Base-by-base conservation (phyloP, 306 rosid genomes). In the Sophora flavescens region DNA sequence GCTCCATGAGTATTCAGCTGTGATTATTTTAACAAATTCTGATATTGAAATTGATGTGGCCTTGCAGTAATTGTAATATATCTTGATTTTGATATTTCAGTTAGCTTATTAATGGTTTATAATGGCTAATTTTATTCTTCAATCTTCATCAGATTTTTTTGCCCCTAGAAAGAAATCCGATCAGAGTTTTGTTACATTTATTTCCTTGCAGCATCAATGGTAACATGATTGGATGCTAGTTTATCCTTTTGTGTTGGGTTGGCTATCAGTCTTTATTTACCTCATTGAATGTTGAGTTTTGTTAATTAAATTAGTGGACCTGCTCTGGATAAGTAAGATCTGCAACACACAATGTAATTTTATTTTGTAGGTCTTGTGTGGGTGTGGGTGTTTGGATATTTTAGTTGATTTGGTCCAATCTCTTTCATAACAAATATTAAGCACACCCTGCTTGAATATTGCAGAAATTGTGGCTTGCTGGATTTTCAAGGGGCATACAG, bases 401-500 rank as follows among this genome's bases (percentile, higher is more conserved):
- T 17, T 52, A 36, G 81, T 76, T 4, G 6, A 42, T 75, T 69
- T 63, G 45, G 50, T 70, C 30, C 47, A 63, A 44, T 70, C 62
- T 74, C 70, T 78, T 63, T 13, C 65, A 50, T 42, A 38, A 83
- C 38, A 33, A 8, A 36, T 45, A 36, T 65, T 64, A 63, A 68
- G 8, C 42, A 44, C 74, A 74, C 28, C 44, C 58, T 67, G 11
- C 45, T 68, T 80, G 48, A 81, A 86, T 82, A 72, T 82, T 79
- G 88, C 90, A 94, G 98, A 94, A 90, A 80, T 75, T 94, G 74
- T 94, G 98, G 98, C 96, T 94, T 70, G 96, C 91, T 84, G 98
- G 98, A 74, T 94, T 94, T 87, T 94, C 98, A 30, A 91, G 96
- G 89, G 98, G 98, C 38, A 94, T 94, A 69, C 98, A 94, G 89